Percentiles rank a stretch among this genome's conserved stretches.
phyloP scores from a whole-genome alignment of 2,329 filamentous ascomycete genomes.

The Epichloe amarillans region DNA sequence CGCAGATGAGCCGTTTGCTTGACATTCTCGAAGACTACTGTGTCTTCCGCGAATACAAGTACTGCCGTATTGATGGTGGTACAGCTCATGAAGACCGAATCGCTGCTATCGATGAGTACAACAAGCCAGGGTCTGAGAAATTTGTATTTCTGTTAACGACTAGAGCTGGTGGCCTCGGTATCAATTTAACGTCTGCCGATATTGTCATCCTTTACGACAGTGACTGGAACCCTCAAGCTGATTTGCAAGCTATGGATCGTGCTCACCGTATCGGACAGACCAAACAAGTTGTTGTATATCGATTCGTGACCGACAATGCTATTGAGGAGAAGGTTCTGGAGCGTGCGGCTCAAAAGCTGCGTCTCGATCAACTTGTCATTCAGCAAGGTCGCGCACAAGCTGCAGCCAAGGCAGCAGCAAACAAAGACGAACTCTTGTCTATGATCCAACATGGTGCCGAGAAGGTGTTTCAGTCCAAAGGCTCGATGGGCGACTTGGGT shows the following conservation, averaged over 20 bases:
- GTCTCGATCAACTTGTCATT: slow-evolving; percentile 92
- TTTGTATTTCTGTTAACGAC: slow-evolving; percentile 95
- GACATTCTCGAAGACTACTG: slow-evolving; percentile 98
- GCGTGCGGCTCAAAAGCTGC: slow-evolving; percentile 89
- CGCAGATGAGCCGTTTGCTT: slow-evolving; percentile 93
- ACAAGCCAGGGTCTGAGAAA: slow-evolving; percentile 88
- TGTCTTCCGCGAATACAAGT: slow-evolving; percentile 86
- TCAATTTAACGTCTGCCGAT: slow-evolving; percentile 89
- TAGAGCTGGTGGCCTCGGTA: slow-evolving; percentile 86
- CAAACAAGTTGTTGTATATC: slow-evolving; percentile 92
- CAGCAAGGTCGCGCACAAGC: slow-evolving; percentile 91
- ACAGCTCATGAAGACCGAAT: slow-evolving; percentile 98
- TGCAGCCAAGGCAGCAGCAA: slow-evolving; percentile 79
- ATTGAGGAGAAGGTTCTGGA: slow-evolving; percentile 98
- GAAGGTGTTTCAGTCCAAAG: slow-evolving; percentile 72
- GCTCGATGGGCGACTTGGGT: slow-evolving; percentile 46
- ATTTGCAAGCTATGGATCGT: slow-evolving; percentile 97
- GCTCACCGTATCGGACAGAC: slow-evolving; percentile 97
- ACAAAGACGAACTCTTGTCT: slow-evolving; percentile 87
- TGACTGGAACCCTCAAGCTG: slow-evolving; percentile 97
- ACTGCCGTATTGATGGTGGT: slow-evolving; percentile 92
- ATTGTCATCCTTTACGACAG: slow-evolving; percentile 96
- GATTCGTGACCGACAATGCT: slow-evolving; percentile 94
- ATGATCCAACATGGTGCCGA: slow-evolving; percentile 99
- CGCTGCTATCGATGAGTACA: slow-evolving; percentile 95